Conservation (phyloP, 306 rosid genomes). For the Trifolium pratense region DNA sequence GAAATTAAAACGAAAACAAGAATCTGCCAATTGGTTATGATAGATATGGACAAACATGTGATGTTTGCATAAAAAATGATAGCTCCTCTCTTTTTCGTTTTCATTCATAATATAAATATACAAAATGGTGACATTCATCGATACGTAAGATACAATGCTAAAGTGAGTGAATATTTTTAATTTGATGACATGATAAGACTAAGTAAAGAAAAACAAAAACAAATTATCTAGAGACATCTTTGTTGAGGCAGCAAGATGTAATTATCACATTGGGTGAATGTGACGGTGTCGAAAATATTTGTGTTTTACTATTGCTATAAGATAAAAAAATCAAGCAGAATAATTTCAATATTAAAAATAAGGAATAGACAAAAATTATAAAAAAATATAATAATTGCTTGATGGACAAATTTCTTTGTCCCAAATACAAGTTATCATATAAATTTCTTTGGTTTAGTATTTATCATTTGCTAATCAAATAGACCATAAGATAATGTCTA, state of each 20-base stretch:
- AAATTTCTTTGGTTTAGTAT: too few species aligned
- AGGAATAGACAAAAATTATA: too few species aligned
- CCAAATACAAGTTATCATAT: too few species aligned
- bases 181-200: neutral
- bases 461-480: too few species aligned
- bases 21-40: constrained; percentile 27
- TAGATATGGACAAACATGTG: constrained; percentile 7
- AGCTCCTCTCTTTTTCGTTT: neutral
- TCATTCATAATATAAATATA: neutral
- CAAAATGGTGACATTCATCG: neutral
- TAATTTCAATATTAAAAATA: too few species aligned
- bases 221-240: constrained; percentile 7
- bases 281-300: neutral
- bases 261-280: constrained; percentile 2
- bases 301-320: too few species aligned
- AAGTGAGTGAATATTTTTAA: constrained; percentile 16
- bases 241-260: constrained; percentile 4
- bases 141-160: neutral
- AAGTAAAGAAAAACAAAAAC: neutral
- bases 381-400: too few species aligned
- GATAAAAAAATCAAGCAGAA: too few species aligned
- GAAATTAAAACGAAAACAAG: constrained; percentile 27
- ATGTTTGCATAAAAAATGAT: constrained; percentile 3
- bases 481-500: too few species aligned
- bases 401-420: too few species aligned